Base-by-base conservation (phyloP, 441 rosid species). In the Capsella rubella region DNA sequence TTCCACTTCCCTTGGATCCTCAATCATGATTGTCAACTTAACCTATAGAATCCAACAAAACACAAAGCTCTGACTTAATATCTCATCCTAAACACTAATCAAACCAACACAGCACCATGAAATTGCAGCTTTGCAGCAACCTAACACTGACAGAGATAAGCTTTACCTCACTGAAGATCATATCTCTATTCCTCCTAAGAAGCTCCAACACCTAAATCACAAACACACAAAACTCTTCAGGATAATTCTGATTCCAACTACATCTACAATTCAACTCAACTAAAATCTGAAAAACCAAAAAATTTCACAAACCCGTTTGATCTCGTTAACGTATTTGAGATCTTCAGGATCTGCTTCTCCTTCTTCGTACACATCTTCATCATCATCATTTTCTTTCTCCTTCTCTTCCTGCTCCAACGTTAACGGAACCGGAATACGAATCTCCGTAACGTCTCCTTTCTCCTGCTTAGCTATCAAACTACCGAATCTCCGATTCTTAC, bases 1-100 rank as follows among this genome's bases (percentile, higher is more conserved):
- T 79, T 95, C 99, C 35, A 89, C 76, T 76, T 95, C 94, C 77
- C 99, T 86, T 29, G 94, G 93, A 51, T 95, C 99, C 84, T 92
- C 97, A 39, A 92, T 95, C 94, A 85, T 81, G 4, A 92, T 49
- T 1, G 97, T 92, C 80, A 95, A 50, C 77, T 88, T 89, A 63
- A 95, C 90, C 99, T 90, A 74, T 49, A 45, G 29, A 71, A 50
- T 4, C 6, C 1, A 13, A 47, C 29, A 29, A 8, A 29, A 45
- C 2, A 43, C 4, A 32, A 49, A 75, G 2, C 37, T 55, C 58
- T 8, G 3, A 31, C 37, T 42, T 43, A 43, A 39, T 8, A 64
- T 50, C 37, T 25, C 12, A 53, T 34, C 40, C 21, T 28, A 39
- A 28, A 3, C 42, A 64, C 27, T 40, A 43, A 35, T 9, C 25